A percentile compares a stretch with the other conserved stretches of the same genome.
These are phyloP conservation scores for Shiraia bambusicola DNA, from an alignment of 2,329 filamentous ascomycete genomes.

Conservation along the genomic window DNA sequence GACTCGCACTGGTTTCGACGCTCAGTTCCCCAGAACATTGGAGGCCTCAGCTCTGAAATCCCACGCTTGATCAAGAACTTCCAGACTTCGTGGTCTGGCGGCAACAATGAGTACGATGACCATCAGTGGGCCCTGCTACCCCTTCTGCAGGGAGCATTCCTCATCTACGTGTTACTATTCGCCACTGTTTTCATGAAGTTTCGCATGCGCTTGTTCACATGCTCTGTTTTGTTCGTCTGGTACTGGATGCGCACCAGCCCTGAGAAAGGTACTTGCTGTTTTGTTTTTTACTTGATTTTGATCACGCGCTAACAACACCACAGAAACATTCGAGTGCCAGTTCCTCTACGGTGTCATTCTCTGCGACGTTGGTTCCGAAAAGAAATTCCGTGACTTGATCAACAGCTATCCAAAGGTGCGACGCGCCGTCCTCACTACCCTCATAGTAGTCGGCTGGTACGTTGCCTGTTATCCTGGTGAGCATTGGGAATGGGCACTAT, in stretches of 20 bases:
- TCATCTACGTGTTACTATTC: constrained; percentile 52
- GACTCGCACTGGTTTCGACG: constrained; percentile 56
- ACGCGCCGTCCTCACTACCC: constrained; percentile 41
- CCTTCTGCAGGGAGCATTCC: constrained; percentile 53
- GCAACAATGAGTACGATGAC: constrained; percentile 55
- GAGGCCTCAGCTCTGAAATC: constrained; percentile 50
- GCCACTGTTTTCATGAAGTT: constrained; percentile 53
- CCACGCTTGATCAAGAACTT: constrained; percentile 49
- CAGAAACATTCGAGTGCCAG: constrained; percentile 58
- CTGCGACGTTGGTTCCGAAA: constrained; percentile 53
- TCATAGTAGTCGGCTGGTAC: constrained; percentile 50
- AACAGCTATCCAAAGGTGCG: constrained; percentile 41
- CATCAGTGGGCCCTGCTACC: constrained; percentile 59
- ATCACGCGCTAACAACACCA: constrained; percentile 8
- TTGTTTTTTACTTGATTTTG: neutral
- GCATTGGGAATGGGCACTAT: constrained; percentile 52
- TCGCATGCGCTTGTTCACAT: constrained; percentile 50
- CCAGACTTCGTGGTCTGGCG: constrained; percentile 53
- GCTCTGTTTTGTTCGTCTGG: constrained; percentile 51
- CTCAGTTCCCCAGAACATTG: constrained; percentile 49
- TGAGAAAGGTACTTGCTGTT: constrained; percentile 48
- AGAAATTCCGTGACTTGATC: constrained; percentile 50
- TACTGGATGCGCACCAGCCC: constrained; percentile 52
- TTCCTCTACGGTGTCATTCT: constrained; percentile 56
- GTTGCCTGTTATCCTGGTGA: constrained; percentile 55